These are phyloP conservation scores for Skeletonema costatum DNA, from an alignment of 108 stramenopile genomes.

Conservation along the genomic window DNA sequence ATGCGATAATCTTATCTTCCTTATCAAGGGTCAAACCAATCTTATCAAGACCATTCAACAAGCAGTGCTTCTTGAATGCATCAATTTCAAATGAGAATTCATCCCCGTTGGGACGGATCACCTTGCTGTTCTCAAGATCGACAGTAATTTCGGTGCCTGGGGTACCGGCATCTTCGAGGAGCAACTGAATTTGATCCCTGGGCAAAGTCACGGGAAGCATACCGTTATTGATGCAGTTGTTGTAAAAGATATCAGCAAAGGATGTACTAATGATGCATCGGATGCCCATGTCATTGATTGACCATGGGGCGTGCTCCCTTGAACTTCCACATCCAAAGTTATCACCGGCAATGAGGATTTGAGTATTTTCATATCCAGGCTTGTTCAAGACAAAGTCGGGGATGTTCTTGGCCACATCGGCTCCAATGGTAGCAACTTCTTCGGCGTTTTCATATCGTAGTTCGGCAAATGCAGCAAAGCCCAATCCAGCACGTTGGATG, in stretches of 20 bases:
- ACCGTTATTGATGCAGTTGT: slow-evolving; percentile 97
- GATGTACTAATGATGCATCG: slow-evolving; percentile 89
- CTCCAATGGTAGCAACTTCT: slow-evolving; percentile 85
- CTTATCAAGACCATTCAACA: slow-evolving; percentile 93
- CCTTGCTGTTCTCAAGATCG: slow-evolving; percentile 88
- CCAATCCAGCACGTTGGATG: slow-evolving; percentile 91
- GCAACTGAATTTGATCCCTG: slow-evolving; percentile 71
- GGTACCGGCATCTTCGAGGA: slow-evolving; percentile 71
- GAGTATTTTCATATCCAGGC: slow-evolving; percentile 74
- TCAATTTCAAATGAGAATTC: slow-evolving; percentile 87
- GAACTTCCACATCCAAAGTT: slow-evolving; percentile 94
- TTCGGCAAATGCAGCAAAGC: slow-evolving; percentile 93
- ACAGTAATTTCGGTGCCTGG: slow-evolving; percentile 85
- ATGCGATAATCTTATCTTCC: slow-evolving; percentile 77
- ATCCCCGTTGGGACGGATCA: slow-evolving; percentile 82
- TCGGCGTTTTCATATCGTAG: slow-evolving; percentile 89
- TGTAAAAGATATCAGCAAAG: slow-evolving; percentile 97
- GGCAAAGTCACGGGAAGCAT: slow-evolving; percentile 90
- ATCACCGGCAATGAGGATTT: slow-evolving; percentile 91
- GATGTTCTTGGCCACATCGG: slow-evolving; percentile 73
- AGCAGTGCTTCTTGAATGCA: slow-evolving; percentile 88
- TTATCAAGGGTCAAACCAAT: slow-evolving; percentile 93
- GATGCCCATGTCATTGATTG: slow-evolving; percentile 93
- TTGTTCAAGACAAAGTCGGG: slow-evolving; percentile 89
- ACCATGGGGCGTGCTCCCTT: slow-evolving; percentile 96